Percentiles rank a stretch among this genome's conserved stretches.
phyloP scores from a whole-genome alignment of 1,139 yeast genomes.

The Chernovozyma aurita region DNA sequence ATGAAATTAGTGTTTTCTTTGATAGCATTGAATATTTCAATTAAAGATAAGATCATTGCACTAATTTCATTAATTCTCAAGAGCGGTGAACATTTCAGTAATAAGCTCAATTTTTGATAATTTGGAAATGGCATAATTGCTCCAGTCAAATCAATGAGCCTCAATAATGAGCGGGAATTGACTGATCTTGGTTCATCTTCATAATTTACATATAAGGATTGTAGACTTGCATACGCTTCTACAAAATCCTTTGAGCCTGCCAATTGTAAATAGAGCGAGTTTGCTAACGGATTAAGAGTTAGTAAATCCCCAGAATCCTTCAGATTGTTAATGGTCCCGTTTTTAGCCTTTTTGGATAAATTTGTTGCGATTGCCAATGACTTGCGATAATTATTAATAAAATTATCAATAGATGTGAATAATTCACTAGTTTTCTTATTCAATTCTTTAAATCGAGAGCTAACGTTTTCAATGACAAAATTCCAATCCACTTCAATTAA shows the following conservation, averaged over 20 bases:
- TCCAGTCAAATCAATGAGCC: constrained; percentile 49
- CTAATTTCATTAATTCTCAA: constrained; percentile 33
- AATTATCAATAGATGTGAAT: constrained; percentile 38
- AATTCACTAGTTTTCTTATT: constrained; percentile 22
- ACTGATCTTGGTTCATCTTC: constrained; percentile 17
- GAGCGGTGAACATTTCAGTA: constrained; percentile 28
- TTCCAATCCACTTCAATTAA: constrained; percentile 26
- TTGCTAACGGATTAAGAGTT: constrained; percentile 58
- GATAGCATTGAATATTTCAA: constrained; percentile 30
- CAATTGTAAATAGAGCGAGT: constrained; percentile 52
- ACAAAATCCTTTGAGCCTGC: constrained; percentile 43
- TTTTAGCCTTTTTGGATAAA: constrained; percentile 5
- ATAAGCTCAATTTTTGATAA: constrained; percentile 39
- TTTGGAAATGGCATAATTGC: constrained; percentile 59
- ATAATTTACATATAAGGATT: constrained; percentile 25
- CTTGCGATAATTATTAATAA: constrained; percentile 37
- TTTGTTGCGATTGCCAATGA: constrained; percentile 12
- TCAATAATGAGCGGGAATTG: constrained; percentile 28
- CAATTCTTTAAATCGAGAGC: constrained; percentile 21
- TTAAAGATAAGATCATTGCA: constrained; percentile 29
- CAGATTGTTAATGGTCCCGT: background rate
- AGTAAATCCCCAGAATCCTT: constrained; percentile 31
- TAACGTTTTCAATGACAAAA: constrained; percentile 14
- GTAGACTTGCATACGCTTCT: constrained; percentile 37
- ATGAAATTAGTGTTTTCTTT: constrained; percentile 30